Evolutionary conservation across 2,329 filamentous ascomycete genomes (phyloP).

Genomic region (Kalmusia sp.): DNA sequence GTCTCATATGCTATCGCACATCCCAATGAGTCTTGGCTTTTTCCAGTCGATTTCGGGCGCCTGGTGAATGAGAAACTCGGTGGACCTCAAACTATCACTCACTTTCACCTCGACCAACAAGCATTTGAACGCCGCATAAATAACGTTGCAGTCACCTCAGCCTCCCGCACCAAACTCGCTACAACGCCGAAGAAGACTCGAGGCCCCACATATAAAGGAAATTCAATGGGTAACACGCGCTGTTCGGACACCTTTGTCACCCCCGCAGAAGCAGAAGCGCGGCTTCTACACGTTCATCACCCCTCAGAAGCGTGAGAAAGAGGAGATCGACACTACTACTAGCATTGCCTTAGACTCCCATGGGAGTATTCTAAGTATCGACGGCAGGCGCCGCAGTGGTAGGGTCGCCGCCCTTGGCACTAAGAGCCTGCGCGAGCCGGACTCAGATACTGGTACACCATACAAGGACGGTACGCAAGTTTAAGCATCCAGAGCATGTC

Average conservation of each 20-base stretch:
- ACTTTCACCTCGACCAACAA: conserved; percentile 16
- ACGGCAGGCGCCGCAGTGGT: conserved; percentile 6
- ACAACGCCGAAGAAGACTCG: not conserved
- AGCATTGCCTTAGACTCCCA: no score
- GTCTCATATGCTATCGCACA: conserved; percentile 21
- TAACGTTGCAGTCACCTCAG: not conserved
- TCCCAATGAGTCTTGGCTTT: conserved; percentile 30
- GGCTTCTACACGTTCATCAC: not conserved
- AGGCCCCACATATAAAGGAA: not conserved
- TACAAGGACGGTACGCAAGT: not conserved
- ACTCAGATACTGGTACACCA: not conserved
- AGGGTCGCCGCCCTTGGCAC: not conserved
- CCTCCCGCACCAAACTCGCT: not conserved
- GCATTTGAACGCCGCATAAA: conserved; percentile 9
- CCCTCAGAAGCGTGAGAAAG: not conserved
- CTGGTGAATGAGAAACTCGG: conserved; percentile 23
- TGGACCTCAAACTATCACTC: conserved; percentile 15
- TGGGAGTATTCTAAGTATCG: no score
- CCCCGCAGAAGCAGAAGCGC: not conserved
- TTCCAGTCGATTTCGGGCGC: conserved; percentile 27
- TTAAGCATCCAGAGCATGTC: no score
- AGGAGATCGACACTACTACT: not conserved
- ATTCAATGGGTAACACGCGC: not conserved
- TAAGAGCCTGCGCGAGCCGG: not conserved
- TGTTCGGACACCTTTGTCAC: not conserved